Conservation (phyloP, 176 grass and related monocot genomes). For the Melocanna baccifera region DNA sequence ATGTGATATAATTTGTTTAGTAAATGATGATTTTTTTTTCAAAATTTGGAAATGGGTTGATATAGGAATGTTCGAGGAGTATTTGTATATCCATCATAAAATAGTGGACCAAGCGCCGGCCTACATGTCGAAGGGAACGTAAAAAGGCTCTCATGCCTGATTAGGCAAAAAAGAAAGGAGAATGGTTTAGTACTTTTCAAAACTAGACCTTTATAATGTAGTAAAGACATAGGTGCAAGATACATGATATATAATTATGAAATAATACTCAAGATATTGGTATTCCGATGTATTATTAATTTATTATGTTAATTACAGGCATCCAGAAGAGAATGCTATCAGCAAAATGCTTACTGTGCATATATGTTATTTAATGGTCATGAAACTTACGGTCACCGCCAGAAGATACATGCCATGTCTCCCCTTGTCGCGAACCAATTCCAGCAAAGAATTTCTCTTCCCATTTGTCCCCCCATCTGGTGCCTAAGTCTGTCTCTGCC, state of each 20-base stretch:
- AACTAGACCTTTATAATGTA: constrained; percentile 2
- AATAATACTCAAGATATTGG: not conserved
- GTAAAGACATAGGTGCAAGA: not conserved
- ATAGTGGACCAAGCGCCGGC: too few species aligned
- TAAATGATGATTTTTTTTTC: not conserved
- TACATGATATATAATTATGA: not conserved
- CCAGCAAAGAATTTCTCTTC: constrained; percentile 94
- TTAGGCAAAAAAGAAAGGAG: not conserved
- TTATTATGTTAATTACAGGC: constrained; percentile 1
- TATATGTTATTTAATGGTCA: not conserved
- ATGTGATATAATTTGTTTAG: not conserved
- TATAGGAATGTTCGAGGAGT: not conserved
- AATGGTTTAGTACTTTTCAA: not conserved
- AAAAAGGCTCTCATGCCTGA: not conserved
- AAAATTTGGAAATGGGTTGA: not conserved
- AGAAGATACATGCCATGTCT: constrained; percentile 96
- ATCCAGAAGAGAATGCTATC: not conserved
- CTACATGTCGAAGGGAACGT: not conserved
- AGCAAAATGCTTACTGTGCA: not conserved
- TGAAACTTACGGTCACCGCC: constrained; percentile 63
- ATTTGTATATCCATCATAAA: not conserved
- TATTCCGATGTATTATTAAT: not conserved
- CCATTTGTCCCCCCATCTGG: constrained; percentile 99
- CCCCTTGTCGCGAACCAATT: constrained; percentile 96
- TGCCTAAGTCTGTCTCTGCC: constrained; percentile 92